These are phyloP conservation scores for Cutaneotrichosporon sp. DNA, from an alignment of 1,284 basidiomycete genomes.

Conservation along the genomic window DNA sequence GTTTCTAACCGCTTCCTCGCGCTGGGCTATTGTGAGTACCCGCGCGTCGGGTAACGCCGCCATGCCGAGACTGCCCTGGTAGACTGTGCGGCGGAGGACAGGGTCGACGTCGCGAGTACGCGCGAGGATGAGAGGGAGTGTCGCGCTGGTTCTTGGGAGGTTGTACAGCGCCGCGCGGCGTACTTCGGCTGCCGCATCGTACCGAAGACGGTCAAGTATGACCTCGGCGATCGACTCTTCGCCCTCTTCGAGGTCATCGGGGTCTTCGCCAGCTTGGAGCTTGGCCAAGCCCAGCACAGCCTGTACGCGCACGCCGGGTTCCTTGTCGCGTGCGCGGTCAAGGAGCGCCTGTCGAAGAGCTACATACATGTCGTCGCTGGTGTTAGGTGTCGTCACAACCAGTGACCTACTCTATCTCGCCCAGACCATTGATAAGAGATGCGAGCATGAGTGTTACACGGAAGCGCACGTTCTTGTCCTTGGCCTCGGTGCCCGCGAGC, in stretches of 20 bases:
- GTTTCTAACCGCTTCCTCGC: conserved; percentile 69
- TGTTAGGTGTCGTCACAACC: background rate
- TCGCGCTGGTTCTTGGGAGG: conserved; percentile 60
- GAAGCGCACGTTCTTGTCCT: conserved; percentile 82
- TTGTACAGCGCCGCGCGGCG: conserved; percentile 80
- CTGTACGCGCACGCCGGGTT: conserved; percentile 73
- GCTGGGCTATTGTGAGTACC: conserved; percentile 65
- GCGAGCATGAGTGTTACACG: conserved; percentile 73
- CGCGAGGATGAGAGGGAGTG: conserved; percentile 65
- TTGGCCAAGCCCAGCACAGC: conserved; percentile 80
- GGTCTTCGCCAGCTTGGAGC: conserved; percentile 70
- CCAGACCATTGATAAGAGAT: conserved; percentile 70
- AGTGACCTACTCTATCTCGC: conserved; percentile 70
- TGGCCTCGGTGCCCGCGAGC: conserved; percentile 75
- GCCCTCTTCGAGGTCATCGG: conserved; percentile 59
- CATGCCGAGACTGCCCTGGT: conserved; percentile 56
- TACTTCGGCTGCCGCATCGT: conserved; percentile 83
- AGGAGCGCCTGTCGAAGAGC: conserved; percentile 64
- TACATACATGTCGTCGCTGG: conserved; percentile 70
- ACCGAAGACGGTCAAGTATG: conserved; percentile 65
- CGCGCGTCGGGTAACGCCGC: conserved; percentile 61
- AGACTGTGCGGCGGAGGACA: conserved; percentile 74
- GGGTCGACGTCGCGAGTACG: conserved; percentile 83
- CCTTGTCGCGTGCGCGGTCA: conserved; percentile 81
- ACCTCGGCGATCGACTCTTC: conserved; percentile 63